These are phyloP conservation scores for Leucaena leucocephala DNA, from an alignment of 306 rosid genomes.

Conservation along the genomic window DNA sequence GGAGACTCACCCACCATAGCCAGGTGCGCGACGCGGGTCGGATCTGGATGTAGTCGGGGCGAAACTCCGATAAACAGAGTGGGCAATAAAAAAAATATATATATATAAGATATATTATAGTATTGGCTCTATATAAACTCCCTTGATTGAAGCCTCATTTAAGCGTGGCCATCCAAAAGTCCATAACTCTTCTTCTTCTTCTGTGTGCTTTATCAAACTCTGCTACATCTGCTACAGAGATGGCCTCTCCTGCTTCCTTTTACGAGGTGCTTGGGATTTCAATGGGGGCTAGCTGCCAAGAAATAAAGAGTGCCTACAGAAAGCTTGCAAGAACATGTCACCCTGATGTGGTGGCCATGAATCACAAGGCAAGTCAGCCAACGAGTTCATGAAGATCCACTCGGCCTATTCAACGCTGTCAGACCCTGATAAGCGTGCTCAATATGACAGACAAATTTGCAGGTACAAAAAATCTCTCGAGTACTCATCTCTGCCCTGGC, in stretches of 20 bases:
- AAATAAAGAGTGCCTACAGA: constrained; percentile 66
- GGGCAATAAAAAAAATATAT: no score
- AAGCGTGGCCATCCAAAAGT: no score
- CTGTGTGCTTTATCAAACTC: background rate
- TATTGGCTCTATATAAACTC: no score
- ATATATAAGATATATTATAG: no score
- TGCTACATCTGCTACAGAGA: constrained; percentile 1
- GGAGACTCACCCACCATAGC: no score
- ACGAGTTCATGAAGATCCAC: constrained; percentile 60
- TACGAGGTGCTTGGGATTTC: constrained; percentile 81
- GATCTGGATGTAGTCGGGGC: no score
- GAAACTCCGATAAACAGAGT: no score
- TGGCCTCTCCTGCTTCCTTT: constrained; percentile 50
- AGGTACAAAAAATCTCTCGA: background rate
- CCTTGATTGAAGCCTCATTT: no score
- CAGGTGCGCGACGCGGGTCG: no score
- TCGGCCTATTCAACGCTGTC: constrained; percentile 69
- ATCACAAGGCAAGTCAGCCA: constrained; percentile 55
- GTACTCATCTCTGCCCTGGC: constrained; percentile 23
- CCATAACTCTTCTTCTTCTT: background rate
- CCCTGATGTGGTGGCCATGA: constrained; percentile 70
- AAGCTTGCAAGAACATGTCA: constrained; percentile 68
- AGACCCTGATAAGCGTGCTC: constrained; percentile 66
- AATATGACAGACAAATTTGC: constrained; percentile 49
- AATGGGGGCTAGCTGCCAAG: constrained; percentile 47